Percentiles rank a stretch among this genome's conserved stretches.
phyloP scores from a whole-genome alignment of 805 yeast genomes.

The Candida sanyiensis region DNA sequence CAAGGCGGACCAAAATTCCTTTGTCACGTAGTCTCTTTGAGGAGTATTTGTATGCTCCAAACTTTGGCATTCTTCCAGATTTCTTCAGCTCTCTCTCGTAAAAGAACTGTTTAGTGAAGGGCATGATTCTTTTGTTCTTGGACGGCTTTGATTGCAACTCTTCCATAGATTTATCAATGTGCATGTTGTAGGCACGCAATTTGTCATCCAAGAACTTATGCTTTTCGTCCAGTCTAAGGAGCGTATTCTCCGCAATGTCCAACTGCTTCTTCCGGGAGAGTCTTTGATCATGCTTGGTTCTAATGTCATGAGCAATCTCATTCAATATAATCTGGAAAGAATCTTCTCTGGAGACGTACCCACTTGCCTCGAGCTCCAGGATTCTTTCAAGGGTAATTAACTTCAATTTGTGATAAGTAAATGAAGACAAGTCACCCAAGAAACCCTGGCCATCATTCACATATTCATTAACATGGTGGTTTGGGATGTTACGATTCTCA shows the following conservation, averaged over 20 bases:
- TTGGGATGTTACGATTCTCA: conserved; percentile 35
- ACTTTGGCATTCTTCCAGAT: conserved; percentile 61
- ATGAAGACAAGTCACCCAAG: conserved; percentile 42
- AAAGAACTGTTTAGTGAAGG: conserved; percentile 70
- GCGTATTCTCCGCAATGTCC: conserved; percentile 37
- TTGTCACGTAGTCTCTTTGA: conserved; percentile 71
- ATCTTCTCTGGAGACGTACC: conserved; percentile 57
- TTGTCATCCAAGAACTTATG: conserved; percentile 37
- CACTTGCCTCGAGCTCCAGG: conserved; percentile 66
- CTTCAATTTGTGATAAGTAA: conserved; percentile 71
- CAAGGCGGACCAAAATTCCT: conserved; percentile 56
- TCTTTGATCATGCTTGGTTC: conserved; percentile 47
- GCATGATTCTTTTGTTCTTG: conserved; percentile 32
- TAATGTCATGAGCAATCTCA: conserved; percentile 78
- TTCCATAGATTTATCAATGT: conserved; percentile 46
- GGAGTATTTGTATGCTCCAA: conserved; percentile 73
- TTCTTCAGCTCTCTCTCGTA: conserved; percentile 66
- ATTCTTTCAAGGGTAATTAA: conserved; percentile 68
- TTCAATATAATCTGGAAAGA: conserved; percentile 76
- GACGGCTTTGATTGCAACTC: conserved; percentile 39
- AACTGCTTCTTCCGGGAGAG: conserved; percentile 42
- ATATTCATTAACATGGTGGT: conserved; percentile 36
- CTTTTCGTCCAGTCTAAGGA: conserved; percentile 40
- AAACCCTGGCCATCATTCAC: conserved; percentile 39
- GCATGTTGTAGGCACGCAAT: conserved; percentile 37